Conservation (phyloP, 805 yeast species). For the Wickerhamiella lipophila region DNA sequence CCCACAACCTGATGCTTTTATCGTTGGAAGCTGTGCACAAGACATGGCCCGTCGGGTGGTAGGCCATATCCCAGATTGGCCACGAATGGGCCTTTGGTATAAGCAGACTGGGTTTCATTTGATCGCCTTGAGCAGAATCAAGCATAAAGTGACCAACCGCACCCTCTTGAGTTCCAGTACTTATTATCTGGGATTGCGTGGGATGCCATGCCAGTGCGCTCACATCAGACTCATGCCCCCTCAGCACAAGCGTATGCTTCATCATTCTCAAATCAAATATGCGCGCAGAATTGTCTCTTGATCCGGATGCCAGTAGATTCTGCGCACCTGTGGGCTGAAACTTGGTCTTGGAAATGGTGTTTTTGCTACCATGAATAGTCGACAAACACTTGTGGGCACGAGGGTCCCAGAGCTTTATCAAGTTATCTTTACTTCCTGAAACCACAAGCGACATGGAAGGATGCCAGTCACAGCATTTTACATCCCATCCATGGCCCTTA, state of each 20-base stretch:
- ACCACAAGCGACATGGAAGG: slow-evolving; percentile 74
- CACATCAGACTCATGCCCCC: slow-evolving; percentile 74
- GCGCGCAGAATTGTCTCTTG: slow-evolving; percentile 79
- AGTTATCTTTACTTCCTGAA: slow-evolving; percentile 89
- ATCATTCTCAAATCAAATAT: slow-evolving; percentile 78
- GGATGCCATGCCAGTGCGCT: slow-evolving; percentile 91
- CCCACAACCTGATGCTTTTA: slow-evolving; percentile 87
- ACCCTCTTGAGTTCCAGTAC: slow-evolving; percentile 86
- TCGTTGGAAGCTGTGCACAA: slow-evolving; percentile 90
- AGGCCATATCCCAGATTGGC: slow-evolving; percentile 78
- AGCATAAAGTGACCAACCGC: slow-evolving; percentile 63
- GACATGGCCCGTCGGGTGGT: slow-evolving; percentile 89
- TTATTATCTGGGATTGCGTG: slow-evolving; percentile 58
- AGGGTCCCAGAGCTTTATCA: slow-evolving; percentile 94
- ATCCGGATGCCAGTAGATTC: slow-evolving; percentile 66
- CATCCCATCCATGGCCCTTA: slow-evolving; percentile 98
- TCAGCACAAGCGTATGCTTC: slow-evolving; percentile 59
- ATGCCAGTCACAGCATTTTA: slow-evolving; percentile 96
- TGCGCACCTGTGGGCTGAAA: slow-evolving; percentile 75
- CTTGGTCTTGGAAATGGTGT: slow-evolving; percentile 73
- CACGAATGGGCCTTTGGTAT: slow-evolving; percentile 92
- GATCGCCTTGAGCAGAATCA: slow-evolving; percentile 30
- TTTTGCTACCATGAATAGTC: slow-evolving; percentile 84
- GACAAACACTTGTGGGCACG: slow-evolving; percentile 53
- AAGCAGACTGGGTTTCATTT: slow-evolving; percentile 27